phyloP scores from a whole-genome alignment of 352 stramenopile genomes.

The Globisporangium megalacanthum region DNA sequence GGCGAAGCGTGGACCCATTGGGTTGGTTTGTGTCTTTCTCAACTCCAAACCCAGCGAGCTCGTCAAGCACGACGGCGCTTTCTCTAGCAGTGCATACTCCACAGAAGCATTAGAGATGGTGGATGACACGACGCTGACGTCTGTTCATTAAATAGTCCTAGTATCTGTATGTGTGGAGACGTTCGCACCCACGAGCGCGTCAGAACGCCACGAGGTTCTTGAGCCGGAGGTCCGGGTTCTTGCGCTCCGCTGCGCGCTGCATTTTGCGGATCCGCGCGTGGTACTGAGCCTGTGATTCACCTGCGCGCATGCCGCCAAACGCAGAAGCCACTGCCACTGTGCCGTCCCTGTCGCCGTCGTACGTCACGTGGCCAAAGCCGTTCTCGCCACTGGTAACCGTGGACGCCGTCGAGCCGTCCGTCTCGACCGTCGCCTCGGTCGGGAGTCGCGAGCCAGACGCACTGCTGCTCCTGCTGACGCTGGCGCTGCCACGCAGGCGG shows the following conservation, averaged over 20 bases:
- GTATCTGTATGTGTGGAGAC: neutral
- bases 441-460: too few relatives aligned
- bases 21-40: too few relatives aligned
- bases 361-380: slow-evolving; percentile 29
- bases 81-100: too few relatives aligned
- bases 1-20: too few relatives aligned
- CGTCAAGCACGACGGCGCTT: too few relatives aligned
- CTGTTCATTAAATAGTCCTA: slow-evolving; percentile 3
- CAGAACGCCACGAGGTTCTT: slow-evolving; percentile 25
- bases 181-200: neutral
- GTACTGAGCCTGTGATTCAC: slow-evolving; percentile 16
- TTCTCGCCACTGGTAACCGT: slow-evolving; percentile 20
- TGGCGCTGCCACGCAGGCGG: neutral
- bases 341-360: slow-evolving; percentile 14
- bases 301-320: slow-evolving; percentile 1
- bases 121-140: neutral
- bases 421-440: neutral
- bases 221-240: slow-evolving; percentile 21
- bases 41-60: too few relatives aligned
- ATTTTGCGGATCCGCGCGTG: slow-evolving; percentile 7
- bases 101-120: too few relatives aligned
- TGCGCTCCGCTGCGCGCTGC: slow-evolving; percentile 16
- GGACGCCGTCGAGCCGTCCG: neutral
- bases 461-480: too few relatives aligned
- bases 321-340: slow-evolving; percentile 5